Percentiles rank a stretch among this genome's conserved stretches.
Evolutionary conservation across 768 basidiomycete species (phyloP).

Genomic region (Leccinum fibrillosum): DNA sequence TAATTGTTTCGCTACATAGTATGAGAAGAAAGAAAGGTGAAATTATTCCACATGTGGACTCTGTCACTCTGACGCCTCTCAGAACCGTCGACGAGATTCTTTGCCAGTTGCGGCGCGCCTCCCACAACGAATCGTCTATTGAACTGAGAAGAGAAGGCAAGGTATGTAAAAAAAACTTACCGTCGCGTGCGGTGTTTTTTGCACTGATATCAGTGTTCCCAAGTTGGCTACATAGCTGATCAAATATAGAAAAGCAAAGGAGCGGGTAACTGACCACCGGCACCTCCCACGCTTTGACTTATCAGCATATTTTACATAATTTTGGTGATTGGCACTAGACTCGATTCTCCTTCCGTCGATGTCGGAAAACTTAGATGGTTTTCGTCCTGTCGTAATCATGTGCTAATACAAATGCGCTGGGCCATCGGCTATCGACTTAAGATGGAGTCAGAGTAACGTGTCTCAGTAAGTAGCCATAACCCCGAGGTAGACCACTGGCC

Average conservation of each 20-base stretch:
- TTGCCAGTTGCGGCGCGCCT: neutral
- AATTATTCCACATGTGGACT: neutral
- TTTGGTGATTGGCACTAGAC: conserved; percentile 7
- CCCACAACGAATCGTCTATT: neutral
- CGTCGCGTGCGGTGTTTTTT: neutral
- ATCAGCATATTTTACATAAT: conserved; percentile 6
- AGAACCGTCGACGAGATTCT: neutral
- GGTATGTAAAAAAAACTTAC: neutral
- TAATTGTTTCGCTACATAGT: neutral
- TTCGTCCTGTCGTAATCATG: neutral
- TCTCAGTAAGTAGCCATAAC: neutral
- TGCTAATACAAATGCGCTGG: neutral
- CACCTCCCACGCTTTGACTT: neutral
- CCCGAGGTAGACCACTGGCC: neutral
- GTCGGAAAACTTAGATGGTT: neutral
- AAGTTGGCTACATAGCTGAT: neutral
- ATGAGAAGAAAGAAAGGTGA: neutral
- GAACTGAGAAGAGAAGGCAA: neutral
- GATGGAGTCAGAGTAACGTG: neutral
- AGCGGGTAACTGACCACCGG: neutral
- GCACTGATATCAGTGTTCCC: neutral
- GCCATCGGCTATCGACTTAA: neutral
- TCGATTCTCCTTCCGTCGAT: neutral
- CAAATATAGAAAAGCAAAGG: neutral
- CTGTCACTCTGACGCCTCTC: conserved; percentile 11